Evolutionary conservation across 139 green algal species (phyloP), one percentile per base, ranked within the genome.

Genomic region (Yamagishiella unicocca): DNA sequence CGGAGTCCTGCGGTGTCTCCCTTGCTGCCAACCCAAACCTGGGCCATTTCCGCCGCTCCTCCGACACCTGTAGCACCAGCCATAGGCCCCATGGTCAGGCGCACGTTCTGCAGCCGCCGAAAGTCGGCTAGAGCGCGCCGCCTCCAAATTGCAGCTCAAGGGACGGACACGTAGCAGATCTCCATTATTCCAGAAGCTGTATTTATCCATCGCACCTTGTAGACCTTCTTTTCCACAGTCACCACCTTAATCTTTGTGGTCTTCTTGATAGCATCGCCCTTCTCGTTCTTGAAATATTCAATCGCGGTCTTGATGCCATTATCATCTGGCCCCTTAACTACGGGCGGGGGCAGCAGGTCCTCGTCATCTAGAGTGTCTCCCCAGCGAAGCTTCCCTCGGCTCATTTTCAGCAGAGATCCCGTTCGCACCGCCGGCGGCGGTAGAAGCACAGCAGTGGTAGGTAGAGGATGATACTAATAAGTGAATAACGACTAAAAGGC

Each of bases 211-310:
- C 90, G 67, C 54, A 97, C 96, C 93, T 96, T 92, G 91, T 98
- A 98, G 0, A 97, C 95, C 86, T 98, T 96, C 94, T 97, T 97
- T 89, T 99, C 96, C 70, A 98, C 94, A 27, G 96, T 96, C 25
- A 95, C 90, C n/a, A 98, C 89, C 81, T 95, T 94, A n/a, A 93
- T 91, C 77, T 98, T 98, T 64, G 92, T 98, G n/a, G 93, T 96
- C 43, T 95, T 92, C 90, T 99, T 99, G 19, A 99, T 89, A 24
- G 95, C 93, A 68, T 99, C 95, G 19, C 96, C 96, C 74, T 98
- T 98, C 3, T 99, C 97, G 80, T 98, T 98, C 46, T 94, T 93
- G 50, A 88, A 95, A 86, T 99, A 99, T 76, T 99, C 96, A 4
- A 96, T 94, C 8, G 94, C 87, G 0, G 95, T 98, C 72, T 98